Evolutionary conservation across 2,329 filamentous ascomycete genomes (phyloP).

Genomic region (Epichloe hybrida): DNA sequence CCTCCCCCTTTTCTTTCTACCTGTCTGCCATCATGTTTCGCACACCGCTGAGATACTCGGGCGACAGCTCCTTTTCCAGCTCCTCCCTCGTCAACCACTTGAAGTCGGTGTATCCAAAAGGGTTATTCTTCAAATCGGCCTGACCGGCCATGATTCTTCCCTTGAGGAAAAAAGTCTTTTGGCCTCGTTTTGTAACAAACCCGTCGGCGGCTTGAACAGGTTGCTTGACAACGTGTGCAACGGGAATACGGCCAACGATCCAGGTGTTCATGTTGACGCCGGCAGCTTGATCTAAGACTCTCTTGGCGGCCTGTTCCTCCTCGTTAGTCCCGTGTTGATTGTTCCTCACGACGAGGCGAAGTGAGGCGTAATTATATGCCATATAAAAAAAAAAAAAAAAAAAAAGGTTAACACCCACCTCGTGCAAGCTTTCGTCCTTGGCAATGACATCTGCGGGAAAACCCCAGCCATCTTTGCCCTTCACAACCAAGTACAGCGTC

Average conservation of each 20-base stretch:
- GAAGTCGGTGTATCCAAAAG: constrained; percentile 65
- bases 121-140: constrained; percentile 61
- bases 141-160: constrained; percentile 95
- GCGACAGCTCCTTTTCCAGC: constrained; percentile 51
- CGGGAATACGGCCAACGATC: constrained; percentile 81
- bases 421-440: constrained; percentile 63
- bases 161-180: constrained; percentile 94
- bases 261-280: constrained; percentile 98
- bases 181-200: constrained; percentile 37
- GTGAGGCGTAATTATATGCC: too few species aligned
- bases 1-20: constrained; percentile 25
- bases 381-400: constrained; percentile 2
- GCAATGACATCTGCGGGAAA: constrained; percentile 65
- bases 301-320: constrained; percentile 56
- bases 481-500: constrained; percentile 81
- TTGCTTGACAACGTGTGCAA: constrained; percentile 60
- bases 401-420: constrained; percentile 43
- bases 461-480: constrained; percentile 61
- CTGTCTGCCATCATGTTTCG: constrained; percentile 74
- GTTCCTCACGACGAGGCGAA: too few species aligned
- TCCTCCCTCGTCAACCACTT: constrained; percentile 89
- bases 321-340: constrained; percentile 1
- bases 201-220: constrained; percentile 32
- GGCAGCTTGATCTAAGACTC: constrained; percentile 61
- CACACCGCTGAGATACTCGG: constrained; percentile 59